These are phyloP conservation scores for Cryptosporidium muris DNA, from an alignment of 169 alveolate species.

Conservation along the genomic window DNA sequence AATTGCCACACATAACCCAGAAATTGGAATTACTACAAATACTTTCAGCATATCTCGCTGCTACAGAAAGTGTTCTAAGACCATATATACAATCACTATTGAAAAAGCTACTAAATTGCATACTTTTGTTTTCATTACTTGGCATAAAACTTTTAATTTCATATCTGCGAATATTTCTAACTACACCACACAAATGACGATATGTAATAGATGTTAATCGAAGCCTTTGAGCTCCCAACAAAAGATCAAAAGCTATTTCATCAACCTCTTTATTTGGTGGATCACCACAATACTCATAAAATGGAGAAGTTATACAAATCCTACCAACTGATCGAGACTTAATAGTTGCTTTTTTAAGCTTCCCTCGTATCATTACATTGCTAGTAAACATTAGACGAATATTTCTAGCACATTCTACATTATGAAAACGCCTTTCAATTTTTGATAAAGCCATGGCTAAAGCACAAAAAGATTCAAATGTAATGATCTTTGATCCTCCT, in stretches of 20 bases:
- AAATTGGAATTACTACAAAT: slow-evolving; percentile 63
- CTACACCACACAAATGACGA: slow-evolving; percentile 57
- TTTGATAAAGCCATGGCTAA: slow-evolving; percentile 56
- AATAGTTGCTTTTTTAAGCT: slow-evolving; percentile 47
- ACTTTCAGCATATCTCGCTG: slow-evolving; percentile 64
- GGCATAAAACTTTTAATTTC: slow-evolving; percentile 46
- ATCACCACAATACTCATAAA: slow-evolving; percentile 44
- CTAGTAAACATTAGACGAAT: slow-evolving; percentile 53
- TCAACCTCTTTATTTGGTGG: slow-evolving; percentile 18
- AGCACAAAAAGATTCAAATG: slow-evolving; percentile 65
- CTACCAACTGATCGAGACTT: slow-evolving; percentile 35
- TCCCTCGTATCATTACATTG: slow-evolving; percentile 39
- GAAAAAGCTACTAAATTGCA: slow-evolving; percentile 53
- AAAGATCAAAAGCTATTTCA: slow-evolving; percentile 60
- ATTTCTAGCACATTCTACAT: slow-evolving; percentile 64
- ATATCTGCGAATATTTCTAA: slow-evolving; percentile 45
- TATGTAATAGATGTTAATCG: slow-evolving; percentile 51
- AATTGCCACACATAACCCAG: slow-evolving; percentile 68
- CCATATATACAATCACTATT: slow-evolving; percentile 68
- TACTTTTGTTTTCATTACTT: slow-evolving; percentile 27
- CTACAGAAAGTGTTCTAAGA: slow-evolving; percentile 55
- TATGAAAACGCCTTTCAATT: slow-evolving; percentile 30
- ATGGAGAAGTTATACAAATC: slow-evolving; percentile 57
- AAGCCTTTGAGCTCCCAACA: slow-evolving; percentile 54
- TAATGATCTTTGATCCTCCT: slow-evolving; percentile 22